These are phyloP conservation scores for Sporothrix dimorphospora DNA, from an alignment of 2,329 filamentous ascomycete genomes.

Conservation along the genomic window DNA sequence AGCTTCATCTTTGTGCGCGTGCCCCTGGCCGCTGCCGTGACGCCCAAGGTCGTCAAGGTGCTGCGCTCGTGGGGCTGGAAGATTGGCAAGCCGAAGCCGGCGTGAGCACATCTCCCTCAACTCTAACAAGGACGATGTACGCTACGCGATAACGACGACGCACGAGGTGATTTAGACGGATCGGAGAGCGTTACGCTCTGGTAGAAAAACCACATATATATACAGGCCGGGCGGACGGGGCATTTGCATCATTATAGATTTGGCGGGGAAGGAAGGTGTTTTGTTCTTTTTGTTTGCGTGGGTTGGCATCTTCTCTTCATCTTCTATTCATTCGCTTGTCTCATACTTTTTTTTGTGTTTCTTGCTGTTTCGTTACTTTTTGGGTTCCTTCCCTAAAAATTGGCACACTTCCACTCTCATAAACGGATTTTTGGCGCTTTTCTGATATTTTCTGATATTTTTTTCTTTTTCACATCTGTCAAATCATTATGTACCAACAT, in stretches of 20 bases:
- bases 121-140: neutral
- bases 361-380: neutral
- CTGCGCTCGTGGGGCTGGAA: conserved; percentile 91
- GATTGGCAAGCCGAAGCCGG: conserved; percentile 71
- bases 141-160: neutral
- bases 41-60: conserved; percentile 90
- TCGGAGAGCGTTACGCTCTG: neutral
- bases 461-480: neutral
- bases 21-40: conserved; percentile 84
- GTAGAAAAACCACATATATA: neutral
- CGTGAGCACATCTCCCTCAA: neutral
- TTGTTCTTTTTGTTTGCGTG: neutral
- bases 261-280: neutral
- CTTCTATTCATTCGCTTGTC: neutral
- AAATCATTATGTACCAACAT: neutral
- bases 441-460: neutral
- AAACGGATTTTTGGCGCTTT: neutral
- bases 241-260: conserved; percentile 18
- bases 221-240: conserved; percentile 7
- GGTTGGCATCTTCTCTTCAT: neutral
- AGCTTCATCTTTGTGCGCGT: conserved; percentile 97
- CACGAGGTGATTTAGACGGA: neutral
- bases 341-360: neutral
- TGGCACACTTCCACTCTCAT: conserved; percentile 12
- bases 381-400: neutral